Evolutionary conservation across 2,329 filamentous ascomycete species (phyloP), one percentile per base, ranked within the genome.

Genomic region (Penicillium sp.): DNA sequence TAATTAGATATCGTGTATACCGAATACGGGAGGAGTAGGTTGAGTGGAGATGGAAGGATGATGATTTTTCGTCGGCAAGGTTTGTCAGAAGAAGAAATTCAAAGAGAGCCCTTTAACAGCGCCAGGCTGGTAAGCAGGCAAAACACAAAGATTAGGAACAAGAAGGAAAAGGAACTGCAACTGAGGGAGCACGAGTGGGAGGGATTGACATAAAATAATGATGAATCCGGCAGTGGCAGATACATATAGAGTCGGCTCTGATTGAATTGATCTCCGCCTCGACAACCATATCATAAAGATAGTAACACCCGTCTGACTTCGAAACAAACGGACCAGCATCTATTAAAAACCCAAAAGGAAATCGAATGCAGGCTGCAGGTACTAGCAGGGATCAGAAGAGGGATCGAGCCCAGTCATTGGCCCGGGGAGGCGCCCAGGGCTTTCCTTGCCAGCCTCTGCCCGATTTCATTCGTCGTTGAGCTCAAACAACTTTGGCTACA

Each of bases 281-380:
- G 46, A 52, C 25, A 30, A 62, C 26, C 49, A 59, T 53, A 51
- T 57, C 43, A 59, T 61, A 68, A 68, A 65, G 65, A 69, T 66
- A 68, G 66, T 65, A 71, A 66, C 65, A 70, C 52, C 55, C 55
- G 52, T 55, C 60, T 56, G 58, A 65, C 57, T 65, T 65, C 60
- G 66, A 73, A 72, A 72, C 69, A 62, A 52, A 37, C 43, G 13
- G 28, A 28, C 55, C 59, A 61, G 62, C 61, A 65, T 64, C 68
- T 70, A 71, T 67, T 65, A 71, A 68, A 71, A 71, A 71, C 64
- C 57, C 49, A 70, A 71, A 64, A 56, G 49, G 60, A 59, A 68
- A 66, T 68, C 64, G 59, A 66, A 67, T 68, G 61, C 59, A 65
- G 46, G 46, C 64, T 69, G 65, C 68, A 69, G 69, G 66, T 67